A percentile compares a stretch with the other conserved stretches of the same genome.
These are phyloP conservation scores for Gossypium thurberi DNA, from an alignment of 345 rosid genomes.

Conservation along the genomic window DNA sequence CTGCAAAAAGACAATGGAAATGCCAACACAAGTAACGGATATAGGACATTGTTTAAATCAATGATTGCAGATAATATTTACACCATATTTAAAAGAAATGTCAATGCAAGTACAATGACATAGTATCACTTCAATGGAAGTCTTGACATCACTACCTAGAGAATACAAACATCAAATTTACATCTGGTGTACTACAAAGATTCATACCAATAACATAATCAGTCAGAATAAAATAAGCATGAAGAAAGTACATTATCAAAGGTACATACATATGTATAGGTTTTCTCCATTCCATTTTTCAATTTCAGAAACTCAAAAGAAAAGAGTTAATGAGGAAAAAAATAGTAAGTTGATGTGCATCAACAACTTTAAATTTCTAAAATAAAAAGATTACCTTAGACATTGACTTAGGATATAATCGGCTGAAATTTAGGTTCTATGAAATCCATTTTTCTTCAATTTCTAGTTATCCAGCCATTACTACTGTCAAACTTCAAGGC, in stretches of 20 bases:
- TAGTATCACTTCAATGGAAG: not conserved
- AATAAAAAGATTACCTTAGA: too few species aligned
- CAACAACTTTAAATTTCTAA: not conserved
- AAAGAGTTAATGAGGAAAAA: not conserved
- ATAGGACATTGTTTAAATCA: not conserved
- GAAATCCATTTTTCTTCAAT: too few species aligned
- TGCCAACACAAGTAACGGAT: not conserved
- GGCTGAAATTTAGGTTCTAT: too few species aligned
- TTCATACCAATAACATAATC: not conserved
- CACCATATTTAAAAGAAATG: not conserved
- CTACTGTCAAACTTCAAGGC: too few species aligned
- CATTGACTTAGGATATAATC: too few species aligned
- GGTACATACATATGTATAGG: not conserved
- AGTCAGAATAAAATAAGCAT: not conserved
- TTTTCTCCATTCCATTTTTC: not conserved
- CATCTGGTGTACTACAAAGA: not conserved
- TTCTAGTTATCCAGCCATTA: too few species aligned
- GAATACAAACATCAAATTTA: not conserved
- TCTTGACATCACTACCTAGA: not conserved
- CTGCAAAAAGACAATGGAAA: constrained; percentile 27
- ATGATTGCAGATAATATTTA: not conserved
- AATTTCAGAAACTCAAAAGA: not conserved
- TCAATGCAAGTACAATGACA: not conserved
- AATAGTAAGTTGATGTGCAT: not conserved
- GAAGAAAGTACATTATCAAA: not conserved